Evolutionary conservation across 345 rosid genomes (phyloP).

Genomic region (Psidium friedrichsthalianum): DNA sequence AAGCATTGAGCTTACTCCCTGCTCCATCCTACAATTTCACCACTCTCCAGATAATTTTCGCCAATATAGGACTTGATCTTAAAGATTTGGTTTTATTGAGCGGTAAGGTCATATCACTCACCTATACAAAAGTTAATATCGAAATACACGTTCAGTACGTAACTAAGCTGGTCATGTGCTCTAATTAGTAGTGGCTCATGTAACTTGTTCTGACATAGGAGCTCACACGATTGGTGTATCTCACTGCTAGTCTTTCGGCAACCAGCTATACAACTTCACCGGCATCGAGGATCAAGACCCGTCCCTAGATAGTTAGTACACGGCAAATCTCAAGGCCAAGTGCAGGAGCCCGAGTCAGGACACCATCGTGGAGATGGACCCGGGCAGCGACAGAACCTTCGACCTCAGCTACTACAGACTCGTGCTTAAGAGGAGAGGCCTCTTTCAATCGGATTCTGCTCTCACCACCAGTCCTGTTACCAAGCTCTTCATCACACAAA

Average conservation of each 20-base stretch:
- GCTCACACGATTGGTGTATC: constrained; percentile 77
- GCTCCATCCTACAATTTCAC: constrained; percentile 51
- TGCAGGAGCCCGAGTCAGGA: constrained; percentile 49
- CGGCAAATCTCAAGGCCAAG: constrained; percentile 50
- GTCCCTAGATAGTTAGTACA: constrained; percentile 54
- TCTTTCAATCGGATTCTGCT: constrained; percentile 68
- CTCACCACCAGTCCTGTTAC: constrained; percentile 42
- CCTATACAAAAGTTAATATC: not conserved
- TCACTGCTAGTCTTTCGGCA: constrained; percentile 48
- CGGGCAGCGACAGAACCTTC: constrained; percentile 61
- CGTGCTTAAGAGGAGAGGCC: constrained; percentile 58
- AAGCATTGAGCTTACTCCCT: constrained; percentile 48
- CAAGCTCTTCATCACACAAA: constrained; percentile 24
- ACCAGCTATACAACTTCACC: constrained; percentile 63
- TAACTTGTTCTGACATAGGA: constrained; percentile 18
- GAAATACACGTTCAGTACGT: not conserved
- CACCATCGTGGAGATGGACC: constrained; percentile 67
- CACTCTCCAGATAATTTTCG: constrained; percentile 35
- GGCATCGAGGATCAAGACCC: constrained; percentile 58
- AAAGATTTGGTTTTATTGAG: constrained; percentile 61
- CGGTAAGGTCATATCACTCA: constrained; percentile 15
- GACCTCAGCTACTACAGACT: constrained; percentile 56
- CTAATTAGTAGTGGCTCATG: not conserved
- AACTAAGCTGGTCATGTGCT: not conserved
- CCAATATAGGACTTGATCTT: constrained; percentile 53